Evolutionary conservation across 352 stramenopile genomes (phyloP).

Genomic region (Thraustotheca clavata): DNA sequence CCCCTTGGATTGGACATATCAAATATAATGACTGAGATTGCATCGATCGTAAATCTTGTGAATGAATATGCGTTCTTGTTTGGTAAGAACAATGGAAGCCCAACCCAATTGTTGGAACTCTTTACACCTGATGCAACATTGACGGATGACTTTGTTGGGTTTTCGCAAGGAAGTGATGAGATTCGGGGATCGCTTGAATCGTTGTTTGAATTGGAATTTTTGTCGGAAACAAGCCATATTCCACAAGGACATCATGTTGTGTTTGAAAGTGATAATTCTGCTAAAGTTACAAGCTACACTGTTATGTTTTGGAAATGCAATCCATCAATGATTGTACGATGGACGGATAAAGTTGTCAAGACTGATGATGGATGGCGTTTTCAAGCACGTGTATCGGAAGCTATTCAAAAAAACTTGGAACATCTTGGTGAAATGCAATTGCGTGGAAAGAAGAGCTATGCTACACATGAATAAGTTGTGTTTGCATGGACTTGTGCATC

Average conservation of each 20-base stretch:
- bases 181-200: constrained; percentile 66
- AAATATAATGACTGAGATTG: constrained; percentile 49
- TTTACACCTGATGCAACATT: constrained; percentile 69
- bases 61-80: constrained; percentile 75
- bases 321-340: constrained; percentile 76
- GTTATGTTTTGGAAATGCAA: constrained; percentile 83
- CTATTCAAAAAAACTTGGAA: constrained; percentile 84
- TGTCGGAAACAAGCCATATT: constrained; percentile 71
- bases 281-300: constrained; percentile 47
- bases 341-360: constrained; percentile 70
- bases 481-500: neutral
- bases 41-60: constrained; percentile 75
- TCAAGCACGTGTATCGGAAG: constrained; percentile 52
- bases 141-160: constrained; percentile 65
- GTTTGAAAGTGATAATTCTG: constrained; percentile 38
- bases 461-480: constrained; percentile 33
- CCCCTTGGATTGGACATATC: neutral
- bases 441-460: constrained; percentile 83
- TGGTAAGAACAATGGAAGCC: constrained; percentile 39
- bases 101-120: constrained; percentile 53
- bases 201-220: constrained; percentile 65
- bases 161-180: constrained; percentile 49
- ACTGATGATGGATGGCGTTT: constrained; percentile 62
- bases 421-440: constrained; percentile 85
- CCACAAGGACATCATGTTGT: constrained; percentile 73